Conservation (phyloP, 1,284 basidiomycete genomes). For the Boletellus deceptivus region DNA sequence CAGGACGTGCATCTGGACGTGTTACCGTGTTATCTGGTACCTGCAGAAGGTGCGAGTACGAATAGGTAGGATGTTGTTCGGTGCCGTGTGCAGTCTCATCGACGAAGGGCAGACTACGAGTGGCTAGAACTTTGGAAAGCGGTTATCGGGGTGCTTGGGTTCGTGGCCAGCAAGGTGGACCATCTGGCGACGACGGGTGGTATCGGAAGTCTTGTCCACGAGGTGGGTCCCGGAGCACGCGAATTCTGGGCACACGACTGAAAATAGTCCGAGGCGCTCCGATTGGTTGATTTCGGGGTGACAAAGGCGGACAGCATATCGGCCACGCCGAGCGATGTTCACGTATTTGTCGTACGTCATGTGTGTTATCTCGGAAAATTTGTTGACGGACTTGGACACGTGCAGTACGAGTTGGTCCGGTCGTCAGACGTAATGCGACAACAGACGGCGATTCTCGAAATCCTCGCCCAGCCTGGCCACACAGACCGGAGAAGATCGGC, state of each 20-base stretch:
- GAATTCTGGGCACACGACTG: slow-evolving; percentile 9
- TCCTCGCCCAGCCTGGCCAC: slow-evolving; percentile 34
- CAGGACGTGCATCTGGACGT: slow-evolving; percentile 55
- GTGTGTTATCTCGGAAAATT: slow-evolving; percentile 9
- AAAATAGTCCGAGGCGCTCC: slow-evolving; percentile 39
- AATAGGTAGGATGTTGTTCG: slow-evolving; percentile 41
- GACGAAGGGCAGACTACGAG: slow-evolving; percentile 47
- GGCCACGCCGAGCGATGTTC: slow-evolving; percentile 49
- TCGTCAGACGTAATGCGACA: slow-evolving; percentile 48
- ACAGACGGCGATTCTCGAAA: slow-evolving; percentile 44
- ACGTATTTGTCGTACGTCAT: slow-evolving; percentile 57
- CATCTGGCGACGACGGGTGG: slow-evolving; percentile 48
- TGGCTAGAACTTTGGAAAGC: slow-evolving; percentile 65
- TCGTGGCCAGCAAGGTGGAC: slow-evolving; percentile 52
- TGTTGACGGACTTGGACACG: slow-evolving; percentile 1
- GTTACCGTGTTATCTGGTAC: slow-evolving; percentile 53
- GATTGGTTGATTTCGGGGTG: slow-evolving; percentile 49
- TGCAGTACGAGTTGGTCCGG: slow-evolving; percentile 64
- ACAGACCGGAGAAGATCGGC: slow-evolving; percentile 21
- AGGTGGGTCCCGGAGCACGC: slow-evolving; percentile 38
- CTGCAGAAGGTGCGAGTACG: slow-evolving; percentile 50
- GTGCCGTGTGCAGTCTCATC: neutral
- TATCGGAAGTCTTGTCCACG: slow-evolving; percentile 48
- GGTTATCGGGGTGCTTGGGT: slow-evolving; percentile 51
- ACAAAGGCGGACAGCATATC: slow-evolving; percentile 50